Evolutionary conservation across 352 stramenopile genomes (phyloP), one percentile per base, ranked within the genome.

Genomic region (Phytophthora litchii): DNA sequence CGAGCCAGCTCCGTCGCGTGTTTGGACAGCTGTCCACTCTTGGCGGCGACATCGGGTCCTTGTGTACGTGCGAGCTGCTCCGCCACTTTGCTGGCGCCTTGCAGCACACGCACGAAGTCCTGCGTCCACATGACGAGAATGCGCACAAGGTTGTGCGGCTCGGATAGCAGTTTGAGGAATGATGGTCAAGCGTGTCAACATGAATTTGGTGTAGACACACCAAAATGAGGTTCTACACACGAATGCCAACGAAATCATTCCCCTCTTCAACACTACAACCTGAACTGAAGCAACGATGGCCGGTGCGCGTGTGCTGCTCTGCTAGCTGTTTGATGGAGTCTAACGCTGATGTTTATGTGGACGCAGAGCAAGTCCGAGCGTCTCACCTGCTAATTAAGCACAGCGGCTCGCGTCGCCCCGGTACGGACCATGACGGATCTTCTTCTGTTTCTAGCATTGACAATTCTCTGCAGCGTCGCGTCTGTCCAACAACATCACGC

Each of bases 311-410:
- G 0, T 64, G 8, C 14, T 29, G 5, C 23, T 31, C 4, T 11
- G 17, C 19, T 42, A 17, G 43, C 10, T 14, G 20, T 13, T 43
- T 4, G 35, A 37, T 49, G 21, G 23, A 34, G 42, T 25, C 20
- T 63, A 44, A 47, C 19, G 19, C 13, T 56, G 16, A 5, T 58
- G 32, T 58, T 14, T 54, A 21, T 54, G 17, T 42, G 19, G 11
- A 17, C 21, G 10, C 52, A 86, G 82, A 88, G 8, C 82, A 93
- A 89, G 82, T 95, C 17, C 73, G 75, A 51, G 88, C 86, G 27
- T 89, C 82, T 59, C 96, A 99, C 71, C 74, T 98, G 66, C 88
- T 99, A 9, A 95, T 98, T 67, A 98, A 98, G 82, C 94, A 98
- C 80, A 91, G 84, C 36, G 89, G 88, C 42, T 98, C 91, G 51